phyloP scores from a whole-genome alignment of 2,329 filamentous ascomycete genomes.

The Penicillium hesseltinei region DNA sequence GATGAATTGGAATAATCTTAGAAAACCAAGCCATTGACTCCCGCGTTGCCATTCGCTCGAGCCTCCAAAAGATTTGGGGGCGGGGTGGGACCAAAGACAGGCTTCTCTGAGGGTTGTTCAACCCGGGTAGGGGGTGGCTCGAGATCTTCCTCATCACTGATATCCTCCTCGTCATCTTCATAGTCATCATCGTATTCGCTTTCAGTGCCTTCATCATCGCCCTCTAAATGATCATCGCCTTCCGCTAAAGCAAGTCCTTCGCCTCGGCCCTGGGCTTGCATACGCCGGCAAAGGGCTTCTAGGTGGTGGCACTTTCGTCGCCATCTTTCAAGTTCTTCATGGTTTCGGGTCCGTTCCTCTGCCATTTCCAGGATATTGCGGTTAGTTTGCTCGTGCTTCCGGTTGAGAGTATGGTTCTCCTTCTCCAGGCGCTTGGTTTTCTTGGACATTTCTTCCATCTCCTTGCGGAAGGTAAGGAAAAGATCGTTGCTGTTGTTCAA shows the following conservation, averaged over 20 bases:
- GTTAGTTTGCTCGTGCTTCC: conserved; percentile 90
- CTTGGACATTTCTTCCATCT: conserved; percentile 99
- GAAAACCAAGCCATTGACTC: conserved; percentile 41
- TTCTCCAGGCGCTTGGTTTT: conserved; percentile 97
- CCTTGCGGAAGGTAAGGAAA: conserved; percentile 93
- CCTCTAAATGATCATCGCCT: conserved; percentile 51
- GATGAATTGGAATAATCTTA: background rate
- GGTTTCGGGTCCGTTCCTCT: conserved; percentile 76
- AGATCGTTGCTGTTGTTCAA: conserved; percentile 97
- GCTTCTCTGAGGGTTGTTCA: conserved; percentile 38
- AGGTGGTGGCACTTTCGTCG: conserved; percentile 86
- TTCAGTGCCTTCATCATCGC: conserved; percentile 42
- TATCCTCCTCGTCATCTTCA: conserved; percentile 61
- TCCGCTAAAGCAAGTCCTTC: conserved; percentile 62
- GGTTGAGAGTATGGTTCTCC: conserved; percentile 85
- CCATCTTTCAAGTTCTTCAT: conserved; percentile 74
- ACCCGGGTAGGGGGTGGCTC: conserved; percentile 33
- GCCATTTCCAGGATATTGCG: conserved; percentile 97
- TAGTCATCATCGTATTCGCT: conserved; percentile 58
- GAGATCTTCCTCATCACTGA: conserved; percentile 55
- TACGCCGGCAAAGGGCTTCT: conserved; percentile 89
- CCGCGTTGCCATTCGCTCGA: conserved; percentile 46
- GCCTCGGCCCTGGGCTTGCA: conserved; percentile 91
- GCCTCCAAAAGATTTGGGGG: conserved; percentile 50
- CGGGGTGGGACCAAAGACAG: conserved; percentile 50